Percentiles rank a stretch among this genome's conserved stretches.
These are phyloP conservation scores for Fusarium virguliforme DNA, from an alignment of 2,329 filamentous ascomycete species.

Conservation along the genomic window DNA sequence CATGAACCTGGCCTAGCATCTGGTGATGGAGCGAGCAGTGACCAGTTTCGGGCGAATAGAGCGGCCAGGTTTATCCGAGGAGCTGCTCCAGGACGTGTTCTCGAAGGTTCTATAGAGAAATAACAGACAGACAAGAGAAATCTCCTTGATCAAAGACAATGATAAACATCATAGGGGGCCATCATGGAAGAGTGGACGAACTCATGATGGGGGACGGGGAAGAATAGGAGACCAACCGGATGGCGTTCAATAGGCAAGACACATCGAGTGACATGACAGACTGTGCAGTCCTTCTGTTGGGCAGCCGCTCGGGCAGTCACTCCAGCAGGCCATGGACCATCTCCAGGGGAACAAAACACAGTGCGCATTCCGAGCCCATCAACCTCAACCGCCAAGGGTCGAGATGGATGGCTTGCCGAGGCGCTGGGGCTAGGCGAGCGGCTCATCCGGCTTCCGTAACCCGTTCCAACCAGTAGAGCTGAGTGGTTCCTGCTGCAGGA, in stretches of 20 bases:
- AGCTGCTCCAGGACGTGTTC: neutral
- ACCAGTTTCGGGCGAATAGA: constrained; percentile 18
- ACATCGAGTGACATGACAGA: neutral
- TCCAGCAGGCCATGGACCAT: neutral
- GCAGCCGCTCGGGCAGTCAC: neutral
- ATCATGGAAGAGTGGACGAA: constrained; percentile 8
- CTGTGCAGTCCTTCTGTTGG: constrained; percentile 5
- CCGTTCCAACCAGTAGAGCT: constrained; percentile 28
- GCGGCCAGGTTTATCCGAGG: neutral
- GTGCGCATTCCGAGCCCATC: constrained; percentile 8
- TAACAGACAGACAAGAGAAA: neutral
- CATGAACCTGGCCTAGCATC: constrained; percentile 9
- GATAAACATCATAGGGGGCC: neutral
- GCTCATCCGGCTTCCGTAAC: constrained; percentile 34
- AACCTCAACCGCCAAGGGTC: neutral
- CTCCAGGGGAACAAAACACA: constrained; percentile 25
- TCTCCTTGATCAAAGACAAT: neutral
- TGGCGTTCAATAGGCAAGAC: neutral
- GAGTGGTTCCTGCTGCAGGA: constrained; percentile 24
- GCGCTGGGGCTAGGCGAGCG: constrained; percentile 30
- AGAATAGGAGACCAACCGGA: constrained; percentile 2
- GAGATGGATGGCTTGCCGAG: constrained; percentile 13
- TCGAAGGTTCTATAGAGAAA: neutral
- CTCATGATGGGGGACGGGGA: constrained; percentile 2
- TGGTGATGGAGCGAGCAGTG: constrained; percentile 2